Conservation (phyloP, 371 early-diverging fungal genomes). For the Rhizomucor pusillus region DNA sequence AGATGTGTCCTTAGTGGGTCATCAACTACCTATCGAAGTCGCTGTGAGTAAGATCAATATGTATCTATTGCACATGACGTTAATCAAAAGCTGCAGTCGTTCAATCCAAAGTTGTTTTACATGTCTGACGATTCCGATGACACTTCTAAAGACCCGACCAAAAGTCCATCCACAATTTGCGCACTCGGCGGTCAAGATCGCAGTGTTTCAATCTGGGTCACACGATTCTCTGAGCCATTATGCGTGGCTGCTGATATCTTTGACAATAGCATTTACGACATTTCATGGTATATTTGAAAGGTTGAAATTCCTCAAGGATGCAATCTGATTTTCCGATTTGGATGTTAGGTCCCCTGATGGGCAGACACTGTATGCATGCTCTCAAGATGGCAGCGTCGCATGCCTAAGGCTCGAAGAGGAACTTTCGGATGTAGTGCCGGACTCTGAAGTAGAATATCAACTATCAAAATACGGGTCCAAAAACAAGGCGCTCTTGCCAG, state of each 20-base stretch:
- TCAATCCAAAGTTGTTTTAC: conserved; percentile 81
- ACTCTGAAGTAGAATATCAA: conserved; percentile 60
- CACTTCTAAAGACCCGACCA: conserved; percentile 9
- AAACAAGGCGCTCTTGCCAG: conserved; percentile 56
- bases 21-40: conserved; percentile 86
- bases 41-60: conserved; percentile 64
- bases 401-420: conserved; percentile 70
- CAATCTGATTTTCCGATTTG: background rate
- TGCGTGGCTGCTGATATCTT: conserved; percentile 77
- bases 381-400: conserved; percentile 91
- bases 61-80: background rate
- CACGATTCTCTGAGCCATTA: conserved; percentile 69
- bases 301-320: background rate
- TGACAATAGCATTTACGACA: conserved; percentile 81
- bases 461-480: conserved; percentile 74
- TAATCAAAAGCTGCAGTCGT: conserved; percentile 33
- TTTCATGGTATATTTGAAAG: conserved; percentile 69
- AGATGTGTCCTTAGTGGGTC: conserved; percentile 87
- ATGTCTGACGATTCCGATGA: conserved; percentile 9
- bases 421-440: conserved; percentile 50
- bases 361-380: conserved; percentile 75
- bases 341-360: conserved; percentile 72
- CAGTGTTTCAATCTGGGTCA: conserved; percentile 89
- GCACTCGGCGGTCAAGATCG: conserved; percentile 94
- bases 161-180: conserved; percentile 60